These are phyloP conservation scores for Darksidea phi DNA, from an alignment of 495 filamentous ascomycete genomes.

Conservation along the genomic window DNA sequence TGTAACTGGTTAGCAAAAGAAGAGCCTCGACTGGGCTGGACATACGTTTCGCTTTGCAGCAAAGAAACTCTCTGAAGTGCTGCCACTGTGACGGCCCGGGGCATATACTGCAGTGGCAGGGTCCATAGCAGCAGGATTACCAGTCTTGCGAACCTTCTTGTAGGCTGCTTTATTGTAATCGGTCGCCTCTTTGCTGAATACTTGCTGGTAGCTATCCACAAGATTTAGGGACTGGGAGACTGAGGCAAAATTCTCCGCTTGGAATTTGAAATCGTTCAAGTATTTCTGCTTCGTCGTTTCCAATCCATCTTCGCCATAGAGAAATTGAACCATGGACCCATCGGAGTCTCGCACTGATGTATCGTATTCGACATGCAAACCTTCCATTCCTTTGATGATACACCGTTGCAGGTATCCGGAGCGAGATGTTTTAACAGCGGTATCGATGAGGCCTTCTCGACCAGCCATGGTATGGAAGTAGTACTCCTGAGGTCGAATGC, in stretches of 20 bases:
- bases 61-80: constrained; percentile 86
- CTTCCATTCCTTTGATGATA: constrained; percentile 99
- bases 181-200: constrained; percentile 51
- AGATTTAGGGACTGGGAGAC: constrained; percentile 56
- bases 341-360: constrained; percentile 90
- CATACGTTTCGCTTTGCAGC: constrained; percentile 29
- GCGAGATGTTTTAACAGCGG: constrained; percentile 95
- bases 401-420: constrained; percentile 97
- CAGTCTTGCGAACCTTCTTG: constrained; percentile 73
- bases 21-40: neutral
- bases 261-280: constrained; percentile 84
- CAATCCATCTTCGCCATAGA: constrained; percentile 95
- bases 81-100: constrained; percentile 73
- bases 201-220: constrained; percentile 49
- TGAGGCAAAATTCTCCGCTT: constrained; percentile 71
- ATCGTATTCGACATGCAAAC: constrained; percentile 86
- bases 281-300: constrained; percentile 94
- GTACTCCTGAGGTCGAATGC: constrained; percentile 95
- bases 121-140: constrained; percentile 65
- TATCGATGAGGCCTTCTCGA: constrained; percentile 98
- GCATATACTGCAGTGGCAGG: constrained; percentile 72
- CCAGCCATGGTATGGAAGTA: constrained; percentile 99
- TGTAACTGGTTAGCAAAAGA: constrained; percentile 38
- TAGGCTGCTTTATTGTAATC: constrained; percentile 72
- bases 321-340: constrained; percentile 88